Evolutionary conservation across 1,284 basidiomycete species (phyloP).

Genomic region (Malassezia cuniculi): DNA sequence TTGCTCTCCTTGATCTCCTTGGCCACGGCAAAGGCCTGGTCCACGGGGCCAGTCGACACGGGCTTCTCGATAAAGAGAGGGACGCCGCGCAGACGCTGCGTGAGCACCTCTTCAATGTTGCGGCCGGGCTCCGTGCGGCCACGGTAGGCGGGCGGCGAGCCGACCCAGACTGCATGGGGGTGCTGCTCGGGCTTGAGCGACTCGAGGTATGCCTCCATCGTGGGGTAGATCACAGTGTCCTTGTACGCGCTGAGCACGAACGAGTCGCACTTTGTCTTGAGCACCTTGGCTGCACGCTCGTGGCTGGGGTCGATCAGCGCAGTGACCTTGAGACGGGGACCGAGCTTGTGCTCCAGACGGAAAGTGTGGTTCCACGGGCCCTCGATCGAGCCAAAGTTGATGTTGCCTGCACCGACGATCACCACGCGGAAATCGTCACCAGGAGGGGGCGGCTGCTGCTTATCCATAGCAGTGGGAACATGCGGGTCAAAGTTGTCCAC

Average conservation of each 20-base stretch:
- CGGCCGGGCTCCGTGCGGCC: slow-evolving; percentile 50
- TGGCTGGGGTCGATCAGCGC: slow-evolving; percentile 82
- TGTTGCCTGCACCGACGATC: slow-evolving; percentile 42
- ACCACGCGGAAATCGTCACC: slow-evolving; percentile 44
- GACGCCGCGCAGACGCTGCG: slow-evolving; percentile 59
- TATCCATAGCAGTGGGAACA: slow-evolving; percentile 40
- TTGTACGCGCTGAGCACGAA: slow-evolving; percentile 89
- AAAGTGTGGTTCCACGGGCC: slow-evolving; percentile 45
- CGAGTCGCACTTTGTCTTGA: slow-evolving; percentile 79
- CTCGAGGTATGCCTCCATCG: slow-evolving; percentile 68
- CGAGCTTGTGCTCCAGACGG: slow-evolving; percentile 58
- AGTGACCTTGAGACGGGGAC: slow-evolving; percentile 84
- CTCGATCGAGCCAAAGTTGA: slow-evolving; percentile 42
- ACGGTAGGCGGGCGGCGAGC: slow-evolving; percentile 84
- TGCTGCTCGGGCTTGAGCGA: slow-evolving; percentile 51
- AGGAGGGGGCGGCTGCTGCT: slow-evolving; percentile 39
- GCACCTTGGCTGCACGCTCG: slow-evolving; percentile 65
- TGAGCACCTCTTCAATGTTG: slow-evolving; percentile 77
- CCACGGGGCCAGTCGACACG: slow-evolving; percentile 65
- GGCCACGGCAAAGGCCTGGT: slow-evolving; percentile 46
- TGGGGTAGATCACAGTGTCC: slow-evolving; percentile 74
- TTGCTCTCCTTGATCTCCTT: slow-evolving; percentile 29
- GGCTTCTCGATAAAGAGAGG: slow-evolving; percentile 95
- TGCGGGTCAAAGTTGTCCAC: slow-evolving; percentile 32
- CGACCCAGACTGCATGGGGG: slow-evolving; percentile 67